A percentile compares a stretch with the other conserved stretches of the same genome.
Conservation (phyloP, 208 protist species). For the Naegleria lovaniensis region DNA sequence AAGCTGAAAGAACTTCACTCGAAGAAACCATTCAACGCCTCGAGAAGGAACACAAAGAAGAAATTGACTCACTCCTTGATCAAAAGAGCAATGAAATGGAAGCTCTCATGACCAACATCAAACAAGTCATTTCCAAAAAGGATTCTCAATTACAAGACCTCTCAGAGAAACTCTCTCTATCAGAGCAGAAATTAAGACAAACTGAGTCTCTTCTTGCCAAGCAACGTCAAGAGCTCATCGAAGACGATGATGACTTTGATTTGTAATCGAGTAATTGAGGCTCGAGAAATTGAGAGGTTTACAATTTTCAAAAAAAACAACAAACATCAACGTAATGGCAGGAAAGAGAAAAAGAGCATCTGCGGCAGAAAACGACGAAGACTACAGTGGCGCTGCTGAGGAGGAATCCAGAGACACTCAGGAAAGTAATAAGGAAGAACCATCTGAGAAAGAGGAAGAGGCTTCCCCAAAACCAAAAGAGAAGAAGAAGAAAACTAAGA, state of each 20-base stretch:
- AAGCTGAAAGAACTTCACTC: not conserved
- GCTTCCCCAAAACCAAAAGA: not conserved
- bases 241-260: not conserved
- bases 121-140: not conserved
- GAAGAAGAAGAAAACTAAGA: slow-evolving; percentile 9
- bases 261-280: no score
- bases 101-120: not conserved
- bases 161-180: not conserved
- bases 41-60: not conserved
- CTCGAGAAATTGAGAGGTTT: no score
- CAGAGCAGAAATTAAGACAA: not conserved
- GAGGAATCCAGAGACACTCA: not conserved
- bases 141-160: not conserved
- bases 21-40: not conserved
- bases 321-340: not conserved
- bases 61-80: not conserved
- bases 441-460: not conserved
- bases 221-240: not conserved
- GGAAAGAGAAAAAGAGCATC: not conserved
- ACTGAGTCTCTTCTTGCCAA: not conserved
- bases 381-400: not conserved
- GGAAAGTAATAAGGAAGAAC: not conserved
- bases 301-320: not conserved
- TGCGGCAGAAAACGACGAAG: not conserved
- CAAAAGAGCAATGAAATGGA: not conserved